Base-by-base conservation (phyloP, 106 monocot species). In the Dioscorea dumetorum region DNA sequence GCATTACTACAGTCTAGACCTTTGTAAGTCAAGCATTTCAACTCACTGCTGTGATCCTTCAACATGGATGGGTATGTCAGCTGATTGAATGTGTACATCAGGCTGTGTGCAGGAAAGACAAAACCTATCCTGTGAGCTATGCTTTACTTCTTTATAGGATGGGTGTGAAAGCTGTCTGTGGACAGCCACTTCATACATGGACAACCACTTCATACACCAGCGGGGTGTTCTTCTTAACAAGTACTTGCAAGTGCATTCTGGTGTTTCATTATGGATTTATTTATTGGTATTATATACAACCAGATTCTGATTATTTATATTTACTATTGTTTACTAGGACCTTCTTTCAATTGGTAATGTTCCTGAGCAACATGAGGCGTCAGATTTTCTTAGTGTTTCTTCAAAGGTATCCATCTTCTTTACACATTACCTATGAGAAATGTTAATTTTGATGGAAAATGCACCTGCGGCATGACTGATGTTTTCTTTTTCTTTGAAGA, bases 361-460 rank as follows among this genome's bases (percentile, higher is more conserved):
- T 61, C 93, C 99, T 53, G 99, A 99, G 62, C 92, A 99, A 71
- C 99, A 85, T 87, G 99, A 99, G 84, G 99, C 93, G 63, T 99
- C 90, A 87, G 99, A 99, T 66, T 99, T 99, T 31, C 66, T 99
- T 19, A 93, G 99, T 84, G 80, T 58, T 63, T 82, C 82, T 49
- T 99, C 99, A 57, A 99, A 83, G 83, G 99, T 99, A 84, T 69
- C 3, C 41, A 41, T 41, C 28, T 41, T 41, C 41, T 41, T 41
- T 5, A 41, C 41, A 41, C 6, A 41, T 41, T 41, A 41, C 41
- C 2, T 41, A 6, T 41, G 41, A 41, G 41, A 41, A n/a, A 41
- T 41, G 41, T 41, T 41, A 41, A 41, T 41, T 6, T 41, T 41
- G 41, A 41, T 41, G 41, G 41, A 8, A 41, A 41, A 41, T 41